A percentile compares a stretch with the other conserved stretches of the same genome.
phyloP scores from a whole-genome alignment of 176 grass and related monocot genomes.

The Typha latifolia region DNA sequence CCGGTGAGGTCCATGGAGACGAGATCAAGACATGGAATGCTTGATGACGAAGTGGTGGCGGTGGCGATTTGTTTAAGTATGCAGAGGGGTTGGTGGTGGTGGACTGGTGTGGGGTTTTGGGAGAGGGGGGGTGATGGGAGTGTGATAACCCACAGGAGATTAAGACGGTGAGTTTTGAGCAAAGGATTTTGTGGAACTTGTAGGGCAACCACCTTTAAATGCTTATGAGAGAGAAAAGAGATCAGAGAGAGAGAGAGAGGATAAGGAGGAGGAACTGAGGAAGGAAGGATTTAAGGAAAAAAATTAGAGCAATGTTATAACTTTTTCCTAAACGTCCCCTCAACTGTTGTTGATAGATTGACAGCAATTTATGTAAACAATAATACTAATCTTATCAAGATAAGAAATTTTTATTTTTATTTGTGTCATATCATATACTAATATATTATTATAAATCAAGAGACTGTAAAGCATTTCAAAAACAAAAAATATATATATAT shows the following conservation, averaged over 20 bases:
- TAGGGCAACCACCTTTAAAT: conserved; percentile 8
- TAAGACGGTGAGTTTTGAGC: no score
- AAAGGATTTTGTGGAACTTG: conserved; percentile 5
- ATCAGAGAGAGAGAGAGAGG: neutral
- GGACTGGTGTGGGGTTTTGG: neutral
- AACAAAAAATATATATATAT: no score
- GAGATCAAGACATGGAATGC: conserved; percentile 2
- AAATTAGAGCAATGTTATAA: no score
- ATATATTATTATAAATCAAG: no score
- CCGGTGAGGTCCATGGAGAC: conserved; percentile 8
- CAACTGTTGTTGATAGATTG: no score
- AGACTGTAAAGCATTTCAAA: no score
- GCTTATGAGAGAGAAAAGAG: neutral
- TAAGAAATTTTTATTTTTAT: no score
- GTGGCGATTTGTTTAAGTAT: neutral
- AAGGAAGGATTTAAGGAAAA: no score
- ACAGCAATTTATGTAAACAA: no score
- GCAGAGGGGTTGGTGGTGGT: neutral
- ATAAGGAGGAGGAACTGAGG: neutral
- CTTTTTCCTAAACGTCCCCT: no score
- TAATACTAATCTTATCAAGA: no score
- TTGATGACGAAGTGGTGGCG: neutral
- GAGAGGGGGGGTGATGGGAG: neutral
- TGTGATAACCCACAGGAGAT: neutral
- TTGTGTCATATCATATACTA: no score